phyloP scores from a whole-genome alignment of 192 early-diverging fungal genomes.

The Funneliformis geosporum region DNA sequence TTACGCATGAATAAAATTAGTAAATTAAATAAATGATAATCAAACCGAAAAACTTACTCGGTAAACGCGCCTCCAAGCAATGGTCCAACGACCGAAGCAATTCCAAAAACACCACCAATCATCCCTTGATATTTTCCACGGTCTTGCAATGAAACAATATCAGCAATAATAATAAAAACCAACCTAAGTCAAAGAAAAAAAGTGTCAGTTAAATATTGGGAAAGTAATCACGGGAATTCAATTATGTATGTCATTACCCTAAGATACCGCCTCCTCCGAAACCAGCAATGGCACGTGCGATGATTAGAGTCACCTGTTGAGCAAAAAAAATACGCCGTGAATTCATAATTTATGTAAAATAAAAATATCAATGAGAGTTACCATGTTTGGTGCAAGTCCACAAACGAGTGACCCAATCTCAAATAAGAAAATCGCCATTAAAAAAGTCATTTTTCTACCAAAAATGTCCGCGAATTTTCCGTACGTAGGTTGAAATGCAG shows the following conservation, averaged over 20 bases:
- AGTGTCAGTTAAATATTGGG: background rate
- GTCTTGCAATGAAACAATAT: conserved; percentile 81
- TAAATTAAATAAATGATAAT: background rate
- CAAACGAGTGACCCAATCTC: conserved; percentile 82
- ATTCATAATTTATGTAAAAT: background rate
- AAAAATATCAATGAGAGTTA: conserved; percentile 27
- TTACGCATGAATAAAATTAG: conserved; percentile 30
- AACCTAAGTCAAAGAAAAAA: conserved; percentile 27
- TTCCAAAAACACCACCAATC: conserved; percentile 75
- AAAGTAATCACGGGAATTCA: background rate
- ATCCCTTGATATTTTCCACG: conserved; percentile 88
- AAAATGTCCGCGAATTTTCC: conserved; percentile 86
- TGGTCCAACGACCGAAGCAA: conserved; percentile 80
- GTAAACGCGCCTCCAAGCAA: conserved; percentile 85
- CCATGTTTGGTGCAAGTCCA: conserved; percentile 68
- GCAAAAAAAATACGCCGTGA: no score
- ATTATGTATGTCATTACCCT: background rate
- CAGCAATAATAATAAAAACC: conserved; percentile 82
- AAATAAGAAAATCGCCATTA: conserved; percentile 77
- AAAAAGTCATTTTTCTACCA: conserved; percentile 79
- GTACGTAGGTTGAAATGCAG: conserved; percentile 43
- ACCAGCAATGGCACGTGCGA: background rate
- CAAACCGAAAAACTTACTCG: conserved; percentile 59
- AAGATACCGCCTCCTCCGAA: background rate
- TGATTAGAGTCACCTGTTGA: background rate